Evolutionary conservation across 2,329 filamentous ascomycete species (phyloP), one percentile per base, ranked within the genome.

Genomic region (Alternaria incomplexa): DNA sequence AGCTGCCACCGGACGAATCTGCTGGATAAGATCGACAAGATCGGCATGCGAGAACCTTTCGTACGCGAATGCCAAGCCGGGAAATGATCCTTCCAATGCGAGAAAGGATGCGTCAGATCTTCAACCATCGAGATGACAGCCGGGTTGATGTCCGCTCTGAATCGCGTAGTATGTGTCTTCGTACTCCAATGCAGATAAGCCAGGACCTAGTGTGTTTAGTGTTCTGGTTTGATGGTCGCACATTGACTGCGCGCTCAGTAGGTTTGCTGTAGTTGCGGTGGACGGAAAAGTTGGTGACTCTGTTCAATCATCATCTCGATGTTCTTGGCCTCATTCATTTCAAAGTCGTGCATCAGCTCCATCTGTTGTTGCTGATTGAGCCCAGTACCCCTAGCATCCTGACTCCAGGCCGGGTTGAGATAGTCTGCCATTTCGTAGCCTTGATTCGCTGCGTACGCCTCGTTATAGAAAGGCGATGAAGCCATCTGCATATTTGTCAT

Each of bases 311-410:
- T 81, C 46, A 73, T 72, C 61, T 81, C 77, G 17, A 81, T 78
- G 63, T 80, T 79, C 56, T 75, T 73, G 1, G 76, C 77, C 22
- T 80, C 80, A 53, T 80, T 79, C 46, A 75, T 91, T 78, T 96
- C 91, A 32, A 97, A 85, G 52, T 89, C 89, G 58, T 90, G 88
- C 91, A 96, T 93, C 40, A 97, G 83, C 81, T 97, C 92, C 66
- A 90, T 81, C 79, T 96, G 93, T 79, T 96, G 92, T 73, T 93
- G 88, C 66, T 93, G 90, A 62, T 89, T 94, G 30, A 96, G 83
- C 62, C 85, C 85, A 23, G 73, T 72, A 5, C 73, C 73, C 52
- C 77, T 65, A 8, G 71, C 66, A 30, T 76, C 73, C 44, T 73
- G 67, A 47, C 86, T 91, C 67, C 89, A 93, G 72, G 88, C 88